Evolutionary conservation across 495 filamentous ascomycete species (phyloP).

Genomic region (Daldinia decipiens): DNA sequence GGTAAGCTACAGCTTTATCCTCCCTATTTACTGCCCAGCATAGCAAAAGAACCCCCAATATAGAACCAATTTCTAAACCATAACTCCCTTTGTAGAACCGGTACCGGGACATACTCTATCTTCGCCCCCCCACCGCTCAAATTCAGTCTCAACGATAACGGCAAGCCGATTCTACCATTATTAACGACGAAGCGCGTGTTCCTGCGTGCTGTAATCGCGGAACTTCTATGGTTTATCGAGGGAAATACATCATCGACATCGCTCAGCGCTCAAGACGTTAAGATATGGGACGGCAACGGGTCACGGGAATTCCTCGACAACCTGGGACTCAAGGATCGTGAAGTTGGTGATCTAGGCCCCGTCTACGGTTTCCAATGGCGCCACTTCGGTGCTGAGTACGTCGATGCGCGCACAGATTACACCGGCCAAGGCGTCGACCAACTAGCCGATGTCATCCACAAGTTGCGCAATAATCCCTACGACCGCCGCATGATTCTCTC

Average conservation of each 20-base stretch:
- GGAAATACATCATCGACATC: slow-evolving; percentile 81
- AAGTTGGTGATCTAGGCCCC: slow-evolving; percentile 88
- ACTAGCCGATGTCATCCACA: slow-evolving; percentile 83
- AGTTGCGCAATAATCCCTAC: slow-evolving; percentile 81
- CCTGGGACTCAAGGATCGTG: slow-evolving; percentile 80
- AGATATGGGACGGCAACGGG: slow-evolving; percentile 99
- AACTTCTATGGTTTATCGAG: slow-evolving; percentile 95
- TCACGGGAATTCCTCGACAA: slow-evolving; percentile 87
- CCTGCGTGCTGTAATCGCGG: slow-evolving; percentile 86
- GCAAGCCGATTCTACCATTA: slow-evolving; percentile 79
- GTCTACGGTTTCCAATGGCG: slow-evolving; percentile 99
- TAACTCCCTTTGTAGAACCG: slow-evolving; percentile 66
- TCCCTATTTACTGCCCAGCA: not conserved
- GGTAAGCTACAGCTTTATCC: slow-evolving; percentile 54
- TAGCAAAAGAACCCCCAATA: not conserved
- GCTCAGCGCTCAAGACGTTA: slow-evolving; percentile 79
- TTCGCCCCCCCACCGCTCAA: slow-evolving; percentile 87
- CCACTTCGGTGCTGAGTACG: slow-evolving; percentile 92
- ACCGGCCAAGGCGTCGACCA: slow-evolving; percentile 91
- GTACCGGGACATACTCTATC: slow-evolving; percentile 89
- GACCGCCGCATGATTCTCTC: slow-evolving; percentile 88
- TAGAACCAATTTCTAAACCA: not conserved
- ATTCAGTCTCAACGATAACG: slow-evolving; percentile 76
- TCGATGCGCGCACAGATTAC: slow-evolving; percentile 83
- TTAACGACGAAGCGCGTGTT: slow-evolving; percentile 98